Base-by-base conservation (phyloP, 148 eudicot genomes). In the Suaeda aralocaspica region DNA sequence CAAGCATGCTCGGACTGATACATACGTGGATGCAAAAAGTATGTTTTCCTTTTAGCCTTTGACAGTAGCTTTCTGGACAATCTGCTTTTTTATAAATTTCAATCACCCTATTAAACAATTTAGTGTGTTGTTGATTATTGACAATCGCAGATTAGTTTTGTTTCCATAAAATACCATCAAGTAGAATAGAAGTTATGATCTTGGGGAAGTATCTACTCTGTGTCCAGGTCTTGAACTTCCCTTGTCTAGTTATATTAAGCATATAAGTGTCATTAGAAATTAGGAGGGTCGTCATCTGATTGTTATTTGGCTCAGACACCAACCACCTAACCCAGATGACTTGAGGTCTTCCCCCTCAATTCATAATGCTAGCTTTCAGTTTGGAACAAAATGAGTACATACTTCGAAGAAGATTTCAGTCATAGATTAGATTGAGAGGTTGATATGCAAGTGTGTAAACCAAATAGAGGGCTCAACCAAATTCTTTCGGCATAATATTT, bases 1-100 rank as follows among this genome's bases (percentile, higher is more conserved):
- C 30, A 83, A 85, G 78, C 72, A 71, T 69, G 70, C 70, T 56
- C 73, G 84, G 69, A 70, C 70, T 56, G 75, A 82, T 70, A 67
- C 64, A 59, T 60, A 79, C 49, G 48, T 0, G 30, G 71, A 57
- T 49, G 69, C 46, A 46, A 59, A 53, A 48, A 72, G 68, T 75
- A 55, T 16, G 66, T 42, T 4, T 70, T 50, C 34, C 46, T 25
- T 18, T 55, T 64, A n/a, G 11, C n/a, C 64, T 72, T 9, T 71
- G 59, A 36, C n/a, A 31, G 45, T 24, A 31, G 22, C 51, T 53
- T 57, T 58, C 1, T 18, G 24, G 19, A 26, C 51, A 56, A 60
- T 46, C 36, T 76, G 41, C 34, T 31, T 51, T 51, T 11, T 4
- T 65, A 46, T 34, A 52, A 33, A 64, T 67, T 44, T 74, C 60